phyloP scores from a whole-genome alignment of 169 alveolate species.

The Plasmodium billcollinsi region DNA sequence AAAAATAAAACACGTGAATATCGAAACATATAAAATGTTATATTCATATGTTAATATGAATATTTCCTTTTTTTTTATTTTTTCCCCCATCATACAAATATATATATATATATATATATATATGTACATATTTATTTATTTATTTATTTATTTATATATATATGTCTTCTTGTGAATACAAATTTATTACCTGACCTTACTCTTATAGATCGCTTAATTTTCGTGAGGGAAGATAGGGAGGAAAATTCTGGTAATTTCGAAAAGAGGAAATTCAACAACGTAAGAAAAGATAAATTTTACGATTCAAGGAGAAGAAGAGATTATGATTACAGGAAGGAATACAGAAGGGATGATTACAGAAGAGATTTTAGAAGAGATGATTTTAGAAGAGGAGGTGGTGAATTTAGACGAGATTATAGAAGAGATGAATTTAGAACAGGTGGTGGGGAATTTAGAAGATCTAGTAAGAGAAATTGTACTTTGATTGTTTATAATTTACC shows the following conservation, averaged over 20 bases:
- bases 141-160: background rate
- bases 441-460: conserved; percentile 32
- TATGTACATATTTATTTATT: too few species aligned
- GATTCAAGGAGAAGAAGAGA: conserved; percentile 43
- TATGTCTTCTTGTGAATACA: conserved; percentile 18
- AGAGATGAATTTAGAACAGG: conserved; percentile 47
- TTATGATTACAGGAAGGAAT: conserved; percentile 40
- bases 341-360: conserved; percentile 18
- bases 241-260: conserved; percentile 57
- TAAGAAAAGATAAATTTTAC: conserved; percentile 47
- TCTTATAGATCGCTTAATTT: conserved; percentile 87
- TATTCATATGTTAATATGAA: too few species aligned
- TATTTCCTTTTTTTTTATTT: too few species aligned
- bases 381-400: conserved; percentile 35
- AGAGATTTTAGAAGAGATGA: conserved; percentile 30
- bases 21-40: too few species aligned
- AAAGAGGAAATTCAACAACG: conserved; percentile 28
- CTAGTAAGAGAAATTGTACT: conserved; percentile 39
- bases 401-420: conserved; percentile 39
- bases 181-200: background rate
- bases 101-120: too few species aligned
- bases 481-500: conserved; percentile 63
- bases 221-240: conserved; percentile 90
- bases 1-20: too few species aligned
- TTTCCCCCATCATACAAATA: too few species aligned